These are phyloP conservation scores for Zygoascus biomembranicola DNA, from an alignment of 805 yeast genomes.

Conservation along the genomic window DNA sequence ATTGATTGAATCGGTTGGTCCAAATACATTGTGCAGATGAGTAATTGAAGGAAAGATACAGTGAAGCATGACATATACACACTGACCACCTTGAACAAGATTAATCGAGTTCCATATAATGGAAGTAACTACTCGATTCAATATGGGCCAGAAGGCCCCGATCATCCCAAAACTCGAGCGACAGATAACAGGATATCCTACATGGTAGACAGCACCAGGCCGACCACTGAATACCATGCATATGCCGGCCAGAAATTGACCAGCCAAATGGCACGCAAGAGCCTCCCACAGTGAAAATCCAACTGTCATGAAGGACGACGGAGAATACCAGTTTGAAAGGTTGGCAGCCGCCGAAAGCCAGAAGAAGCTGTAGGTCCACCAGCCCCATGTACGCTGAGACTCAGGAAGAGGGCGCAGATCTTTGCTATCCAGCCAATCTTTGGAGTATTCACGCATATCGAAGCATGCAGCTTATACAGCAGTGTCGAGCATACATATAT, in stretches of 20 bases:
- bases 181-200: slow-evolving; percentile 14
- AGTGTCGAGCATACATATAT: too few species aligned
- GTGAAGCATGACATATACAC: slow-evolving; percentile 11
- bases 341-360: slow-evolving; percentile 14
- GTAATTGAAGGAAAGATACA: slow-evolving; percentile 9
- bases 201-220: slow-evolving; percentile 13
- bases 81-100: slow-evolving; percentile 12
- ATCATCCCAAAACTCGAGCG: slow-evolving; percentile 12
- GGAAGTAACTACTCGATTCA: slow-evolving; percentile 10
- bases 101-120: slow-evolving; percentile 12
- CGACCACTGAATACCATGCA: slow-evolving; percentile 10
- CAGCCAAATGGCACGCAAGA: slow-evolving; percentile 10
- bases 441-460: background rate
- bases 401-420: slow-evolving; percentile 10
- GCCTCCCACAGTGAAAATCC: slow-evolving; percentile 12
- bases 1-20: slow-evolving; percentile 5
- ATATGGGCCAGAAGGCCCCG: slow-evolving; percentile 12
- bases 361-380: slow-evolving; percentile 8
- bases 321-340: slow-evolving; percentile 11
- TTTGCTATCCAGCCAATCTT: slow-evolving; percentile 9
- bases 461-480: too few species aligned
- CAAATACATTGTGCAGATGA: slow-evolving; percentile 7
- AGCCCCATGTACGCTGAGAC: slow-evolving; percentile 8
- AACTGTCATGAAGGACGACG: slow-evolving; percentile 5
- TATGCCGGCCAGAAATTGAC: slow-evolving; percentile 10